Evolutionary conservation across 495 filamentous ascomycete genomes (phyloP), one percentile per base, ranked within the genome.

Genomic region (Recurvomyces mirabilis): DNA sequence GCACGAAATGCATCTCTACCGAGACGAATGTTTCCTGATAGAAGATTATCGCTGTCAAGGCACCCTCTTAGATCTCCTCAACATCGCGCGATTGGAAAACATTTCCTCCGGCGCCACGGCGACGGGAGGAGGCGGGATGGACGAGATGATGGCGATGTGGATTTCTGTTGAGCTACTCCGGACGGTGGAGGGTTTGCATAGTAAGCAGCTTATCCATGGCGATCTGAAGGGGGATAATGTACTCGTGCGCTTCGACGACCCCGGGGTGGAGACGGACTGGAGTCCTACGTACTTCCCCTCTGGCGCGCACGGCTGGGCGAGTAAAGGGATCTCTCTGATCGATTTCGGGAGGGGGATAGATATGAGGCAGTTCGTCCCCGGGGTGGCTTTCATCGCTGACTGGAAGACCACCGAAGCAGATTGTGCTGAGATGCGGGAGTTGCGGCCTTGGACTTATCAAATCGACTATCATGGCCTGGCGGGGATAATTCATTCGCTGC

Each of bases 151-250:
- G 0, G 83, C 79, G 38, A 95, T 96, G 85, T 96, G 95, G 69
- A 91, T 95, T 65, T 73, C 82, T 17, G 69, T 96, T 47, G 91
- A 98, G 61, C 75, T 98, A 22, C 71, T 96, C 48, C 82, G 91
- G 32, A 93, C 87, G 0, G 69, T 94, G 17, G 89, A 98, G 66
- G 78, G 78, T 0, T 69, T 96, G 41, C 91, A 98, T 64, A 55
- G 75, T 1, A 79, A 79, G 46, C 73, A 75, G 6, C 73, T 98
- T 50, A 68, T 94, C 20, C 91, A 98, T 59, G 93, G 91, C 35
- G 91, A 98, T 55, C 69, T 98, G 52, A 98, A 98, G 62, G 77
- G 82, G 1, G 91, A 98, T 60, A 98, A 98, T 60, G 88, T 87
- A 51, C 75, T 98, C 1, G 75, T 95, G 30, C 86, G 91, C 7